phyloP scores from a whole-genome alignment of 805 yeast genomes.

The Candida caryicola region DNA sequence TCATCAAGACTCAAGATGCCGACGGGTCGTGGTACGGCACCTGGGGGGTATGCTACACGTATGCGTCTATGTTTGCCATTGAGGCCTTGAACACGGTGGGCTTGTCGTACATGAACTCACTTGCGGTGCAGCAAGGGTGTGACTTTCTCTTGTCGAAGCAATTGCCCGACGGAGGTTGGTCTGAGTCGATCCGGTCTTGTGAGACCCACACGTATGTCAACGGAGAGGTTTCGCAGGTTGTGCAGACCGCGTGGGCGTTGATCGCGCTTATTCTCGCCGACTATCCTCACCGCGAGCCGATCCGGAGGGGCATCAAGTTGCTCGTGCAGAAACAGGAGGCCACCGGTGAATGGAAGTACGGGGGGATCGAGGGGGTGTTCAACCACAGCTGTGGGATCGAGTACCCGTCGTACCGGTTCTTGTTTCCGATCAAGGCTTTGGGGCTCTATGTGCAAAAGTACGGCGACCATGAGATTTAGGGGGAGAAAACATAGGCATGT shows the following conservation, averaged over 20 bases:
- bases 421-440: constrained; percentile 89
- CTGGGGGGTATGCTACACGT: constrained; percentile 96
- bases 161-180: constrained; percentile 93
- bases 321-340: constrained; percentile 63
- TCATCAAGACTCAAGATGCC: constrained; percentile 58
- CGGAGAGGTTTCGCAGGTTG: constrained; percentile 61
- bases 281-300: constrained; percentile 67
- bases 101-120: constrained; percentile 58
- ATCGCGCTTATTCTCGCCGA: constrained; percentile 78
- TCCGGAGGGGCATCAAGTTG: constrained; percentile 60
- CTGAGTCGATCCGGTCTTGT: constrained; percentile 88
- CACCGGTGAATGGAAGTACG: constrained; percentile 84
- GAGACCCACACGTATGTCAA: constrained; percentile 78
- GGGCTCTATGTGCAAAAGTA: constrained; percentile 56
- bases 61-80: constrained; percentile 96
- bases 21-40: constrained; percentile 99
- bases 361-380: constrained; percentile 91
- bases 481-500: too few relatives aligned
- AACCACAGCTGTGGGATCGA: constrained; percentile 90
- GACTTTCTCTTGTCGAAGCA: constrained; percentile 78
- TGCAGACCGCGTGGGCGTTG: constrained; percentile 91
- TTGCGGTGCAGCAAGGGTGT: constrained; percentile 69
- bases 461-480: constrained; percentile 22
- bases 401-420: constrained; percentile 87
- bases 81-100: constrained; percentile 83